Percentiles rank a stretch among this genome's conserved stretches.
Evolutionary conservation across 352 stramenopile species (phyloP).

Genomic region (Stephanocyclus meneghinianus): DNA sequence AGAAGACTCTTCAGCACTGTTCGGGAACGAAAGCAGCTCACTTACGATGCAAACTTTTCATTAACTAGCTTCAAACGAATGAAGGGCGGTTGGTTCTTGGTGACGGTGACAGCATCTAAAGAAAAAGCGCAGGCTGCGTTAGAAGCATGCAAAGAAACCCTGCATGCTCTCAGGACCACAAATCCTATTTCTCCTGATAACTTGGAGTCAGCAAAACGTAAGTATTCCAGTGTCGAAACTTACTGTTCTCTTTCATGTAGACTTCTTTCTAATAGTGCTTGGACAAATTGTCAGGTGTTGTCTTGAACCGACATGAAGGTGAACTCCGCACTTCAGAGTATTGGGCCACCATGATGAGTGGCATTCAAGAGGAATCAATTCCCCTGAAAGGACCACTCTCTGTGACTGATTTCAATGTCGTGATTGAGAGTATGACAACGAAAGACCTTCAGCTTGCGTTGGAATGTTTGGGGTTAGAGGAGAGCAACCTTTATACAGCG

Average conservation of each 20-base stretch:
- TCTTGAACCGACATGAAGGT: constrained; percentile 83
- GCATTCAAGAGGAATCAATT: constrained; percentile 81
- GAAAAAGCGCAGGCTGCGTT: constrained; percentile 82
- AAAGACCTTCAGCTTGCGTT: constrained; percentile 81
- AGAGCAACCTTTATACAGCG: constrained; percentile 75
- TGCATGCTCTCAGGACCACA: constrained; percentile 68
- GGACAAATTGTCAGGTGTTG: constrained; percentile 41
- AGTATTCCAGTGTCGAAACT: background rate
- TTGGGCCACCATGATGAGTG: constrained; percentile 82
- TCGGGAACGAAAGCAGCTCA: constrained; percentile 86
- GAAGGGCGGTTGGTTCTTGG: constrained; percentile 82
- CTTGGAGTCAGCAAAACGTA: constrained; percentile 81
- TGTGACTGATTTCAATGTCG: constrained; percentile 79
- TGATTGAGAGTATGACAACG: constrained; percentile 81
- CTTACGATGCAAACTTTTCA: constrained; percentile 87
- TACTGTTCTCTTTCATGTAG: background rate
- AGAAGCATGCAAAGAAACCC: constrained; percentile 83
- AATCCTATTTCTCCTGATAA: constrained; percentile 80
- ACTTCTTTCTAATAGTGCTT: background rate
- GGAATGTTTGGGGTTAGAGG: constrained; percentile 71
- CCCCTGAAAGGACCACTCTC: constrained; percentile 80
- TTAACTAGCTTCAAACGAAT: constrained; percentile 83
- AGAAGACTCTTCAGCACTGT: constrained; percentile 86
- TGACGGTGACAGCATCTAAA: constrained; percentile 83
- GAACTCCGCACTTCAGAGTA: constrained; percentile 79